Percentiles rank a stretch among this genome's conserved stretches.
Evolutionary conservation across 495 filamentous ascomycete species (phyloP).

Genomic region (Penicillium salamii): DNA sequence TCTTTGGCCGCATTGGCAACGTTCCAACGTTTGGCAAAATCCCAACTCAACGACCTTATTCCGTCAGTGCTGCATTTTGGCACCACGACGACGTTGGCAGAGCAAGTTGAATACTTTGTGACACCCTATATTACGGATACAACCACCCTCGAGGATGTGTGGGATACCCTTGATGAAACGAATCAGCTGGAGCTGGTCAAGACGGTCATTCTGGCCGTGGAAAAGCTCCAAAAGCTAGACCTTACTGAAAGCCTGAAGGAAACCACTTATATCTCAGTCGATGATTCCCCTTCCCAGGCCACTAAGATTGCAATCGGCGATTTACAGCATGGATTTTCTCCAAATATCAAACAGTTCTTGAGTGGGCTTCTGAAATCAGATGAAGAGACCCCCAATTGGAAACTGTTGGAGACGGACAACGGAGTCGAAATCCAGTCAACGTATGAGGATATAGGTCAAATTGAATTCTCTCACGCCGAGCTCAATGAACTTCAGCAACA

Average conservation of each 20-base stretch:
- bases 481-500: neutral
- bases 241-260: neutral
- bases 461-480: neutral
- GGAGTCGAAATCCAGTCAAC: neutral
- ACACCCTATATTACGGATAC: neutral
- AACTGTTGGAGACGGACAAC: neutral
- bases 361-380: neutral
- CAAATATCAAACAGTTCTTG: neutral
- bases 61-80: slow-evolving; percentile 1
- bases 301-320: neutral
- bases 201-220: neutral
- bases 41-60: slow-evolving; percentile 3
- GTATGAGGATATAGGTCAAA: neutral
- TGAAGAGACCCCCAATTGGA: neutral
- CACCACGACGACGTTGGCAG: neutral
- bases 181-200: slow-evolving; percentile 2
- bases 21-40: neutral
- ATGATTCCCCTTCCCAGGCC: neutral
- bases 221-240: slow-evolving; percentile 1
- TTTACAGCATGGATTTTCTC: neutral
- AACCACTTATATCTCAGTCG: neutral
- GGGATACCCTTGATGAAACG: neutral
- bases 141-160: neutral
- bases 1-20: slow-evolving; percentile 2
- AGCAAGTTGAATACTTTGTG: slow-evolving; percentile 1